These are phyloP conservation scores for Pneumocystis oryctolagi DNA, from an alignment of 1,139 yeast genomes.

Conservation along the genomic window DNA sequence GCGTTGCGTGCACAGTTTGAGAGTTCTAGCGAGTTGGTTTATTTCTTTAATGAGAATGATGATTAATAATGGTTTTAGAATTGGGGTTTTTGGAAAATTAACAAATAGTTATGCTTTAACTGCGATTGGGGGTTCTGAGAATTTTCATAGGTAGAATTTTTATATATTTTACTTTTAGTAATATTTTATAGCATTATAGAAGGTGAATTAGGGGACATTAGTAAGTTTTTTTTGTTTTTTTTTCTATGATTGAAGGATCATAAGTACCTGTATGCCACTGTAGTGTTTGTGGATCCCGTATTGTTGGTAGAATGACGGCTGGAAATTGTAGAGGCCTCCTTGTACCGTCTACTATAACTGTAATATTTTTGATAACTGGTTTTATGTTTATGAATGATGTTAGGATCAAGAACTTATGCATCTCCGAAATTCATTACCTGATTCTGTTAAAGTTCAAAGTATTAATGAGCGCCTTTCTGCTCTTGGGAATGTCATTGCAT, in stretches of 20 bases:
- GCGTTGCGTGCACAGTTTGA: conserved; percentile 65
- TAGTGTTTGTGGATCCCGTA: conserved; percentile 95
- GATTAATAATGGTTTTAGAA: conserved; percentile 22
- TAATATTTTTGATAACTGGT: neutral
- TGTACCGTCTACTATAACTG: conserved; percentile 93
- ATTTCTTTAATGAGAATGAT: neutral
- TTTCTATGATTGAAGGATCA: conserved; percentile 88
- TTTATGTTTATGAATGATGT: neutral
- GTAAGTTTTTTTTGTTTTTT: conserved; percentile 32
- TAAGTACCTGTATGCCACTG: conserved; percentile 92
- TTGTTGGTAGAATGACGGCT: conserved; percentile 95
- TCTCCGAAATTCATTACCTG: conserved; percentile 94
- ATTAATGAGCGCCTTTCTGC: conserved; percentile 96
- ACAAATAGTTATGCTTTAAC: conserved; percentile 94
- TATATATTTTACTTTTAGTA: neutral
- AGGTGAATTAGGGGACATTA: neutral
- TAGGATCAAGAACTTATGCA: conserved; percentile 92
- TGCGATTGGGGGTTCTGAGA: conserved; percentile 96
- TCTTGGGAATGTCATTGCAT: conserved; percentile 92
- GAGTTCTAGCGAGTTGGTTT: conserved; percentile 66
- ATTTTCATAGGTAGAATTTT: conserved; percentile 46
- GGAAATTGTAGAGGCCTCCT: conserved; percentile 95
- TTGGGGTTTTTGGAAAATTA: conserved; percentile 91
- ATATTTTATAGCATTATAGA: conserved; percentile 1
- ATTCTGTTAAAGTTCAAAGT: conserved; percentile 85